phyloP scores from a whole-genome alignment of 129 eudicot genomes.

The Scalesia atractyloides region DNA sequence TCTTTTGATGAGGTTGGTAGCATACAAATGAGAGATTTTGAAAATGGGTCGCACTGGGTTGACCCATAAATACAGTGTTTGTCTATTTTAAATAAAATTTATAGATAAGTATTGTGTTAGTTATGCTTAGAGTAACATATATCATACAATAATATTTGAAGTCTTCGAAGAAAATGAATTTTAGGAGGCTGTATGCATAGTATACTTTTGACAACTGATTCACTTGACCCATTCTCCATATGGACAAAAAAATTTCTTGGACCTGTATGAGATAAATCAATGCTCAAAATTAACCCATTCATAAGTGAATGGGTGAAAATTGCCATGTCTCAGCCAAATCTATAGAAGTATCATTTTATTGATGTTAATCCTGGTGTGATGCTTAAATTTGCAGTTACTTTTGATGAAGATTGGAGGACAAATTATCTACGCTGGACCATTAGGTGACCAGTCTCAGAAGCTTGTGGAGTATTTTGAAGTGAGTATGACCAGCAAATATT shows the following conservation, averaged over 20 bases:
- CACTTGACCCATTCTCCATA: neutral
- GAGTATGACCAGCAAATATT: neutral
- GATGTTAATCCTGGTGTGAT: neutral
- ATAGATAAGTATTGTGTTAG: neutral
- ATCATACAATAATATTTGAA: neutral
- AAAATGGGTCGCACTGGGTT: neutral
- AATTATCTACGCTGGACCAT: constrained; percentile 41
- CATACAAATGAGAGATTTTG: neutral
- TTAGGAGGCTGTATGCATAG: neutral
- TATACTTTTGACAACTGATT: neutral
- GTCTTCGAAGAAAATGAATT: neutral
- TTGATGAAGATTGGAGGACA: constrained; percentile 40
- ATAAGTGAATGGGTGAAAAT: neutral
- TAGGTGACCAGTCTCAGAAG: constrained; percentile 40
- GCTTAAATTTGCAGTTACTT: constrained; percentile 22
- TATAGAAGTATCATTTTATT: neutral
- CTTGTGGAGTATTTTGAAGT: constrained; percentile 43
- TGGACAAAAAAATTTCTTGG: neutral
- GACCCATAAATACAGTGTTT: neutral
- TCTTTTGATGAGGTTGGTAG: constrained; percentile 78
- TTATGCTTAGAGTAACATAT: neutral
- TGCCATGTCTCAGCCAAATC: neutral
- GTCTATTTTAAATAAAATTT: neutral
- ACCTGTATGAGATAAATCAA: neutral
- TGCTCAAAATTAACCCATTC: neutral